Base-by-base conservation (phyloP, 2,329 filamentous ascomycete species). In the Plectosphaerella cucumerina region DNA sequence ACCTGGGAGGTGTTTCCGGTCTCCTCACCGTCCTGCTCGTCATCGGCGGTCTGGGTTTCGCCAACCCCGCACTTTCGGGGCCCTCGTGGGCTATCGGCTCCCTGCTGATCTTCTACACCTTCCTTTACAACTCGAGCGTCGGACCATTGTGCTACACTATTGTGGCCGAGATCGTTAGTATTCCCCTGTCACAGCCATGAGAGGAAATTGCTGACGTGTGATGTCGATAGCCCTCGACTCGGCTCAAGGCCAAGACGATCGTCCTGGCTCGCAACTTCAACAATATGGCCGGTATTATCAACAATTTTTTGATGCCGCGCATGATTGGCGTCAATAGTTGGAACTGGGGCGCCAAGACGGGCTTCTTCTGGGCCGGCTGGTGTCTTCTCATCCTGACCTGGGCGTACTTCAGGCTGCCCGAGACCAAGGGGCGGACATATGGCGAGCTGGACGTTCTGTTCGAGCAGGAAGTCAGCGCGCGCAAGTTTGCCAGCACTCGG, bases 391-490 rank as follows among this genome's bases (percentile, higher is more conserved):
- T 74, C 33, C 63, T 74, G 3, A 47, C 70, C 1, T 84, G 80
- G 71, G 74, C 77, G 0, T 78, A 68, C 53, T 77, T 77, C 58
- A 75, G 73, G 17, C 66, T 80, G 5, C 78, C 78, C 4, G 81
- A 84, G 66, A 77, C 80, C 15, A 74, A 72, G 51, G 77, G 72
- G 6, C 70, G 76, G 35, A 78, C 76, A 0, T 76, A 78, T 48
- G 77, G 73, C 35, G 80, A 84, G 63, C 69, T 84, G 2, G 80
- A 83, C 48, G 63, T 76, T 11, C 62, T 84, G 53, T 84, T 84
- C 57, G 74, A 79, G 56, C 62, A 67, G 21, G 58, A 61, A 10
- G 61, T 74, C 10, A 61, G 68, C 20, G 72, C 76, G 2, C 64
- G 73, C 53, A 70, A 72, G 52, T 77, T 74, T 48, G 61, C 59